Evolutionary conservation across 176 grass and related monocot genomes (phyloP), one percentile per base, ranked within the genome.

Genomic region (Oryza australiensis): DNA sequence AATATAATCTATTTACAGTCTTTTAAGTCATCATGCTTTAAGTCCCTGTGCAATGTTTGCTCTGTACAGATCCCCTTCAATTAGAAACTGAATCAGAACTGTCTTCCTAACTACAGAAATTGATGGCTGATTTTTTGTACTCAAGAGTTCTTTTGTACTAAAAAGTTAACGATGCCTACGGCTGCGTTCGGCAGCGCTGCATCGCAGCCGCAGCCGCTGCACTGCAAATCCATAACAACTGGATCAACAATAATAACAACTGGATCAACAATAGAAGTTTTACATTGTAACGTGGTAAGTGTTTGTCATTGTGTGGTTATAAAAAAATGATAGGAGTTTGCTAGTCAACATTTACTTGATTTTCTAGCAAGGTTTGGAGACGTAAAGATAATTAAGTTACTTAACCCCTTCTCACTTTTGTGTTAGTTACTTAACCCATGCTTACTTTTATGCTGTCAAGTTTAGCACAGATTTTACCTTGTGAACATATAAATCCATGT

Each of bases 21-120:
- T 82, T 26, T 14, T 48, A 73, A 70, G 66, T 28, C 66, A 70
- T 40, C 33, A 70, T 43, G 35, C 23, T 48, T 68, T 70, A 81
- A 1, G 70, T 73, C 23, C 20, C 35, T 66, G 49, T 81, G 77
- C 10, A 76, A 81, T 73, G 38, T 62, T 48, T 29, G 34, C 14
- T 82, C 27, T 59, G 72, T 76, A 70, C 70, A 62, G 26, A 64
- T 37, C 41, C n/a, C 40, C 49, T 60, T 37, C 37, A 69, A 60
- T 16, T 76, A 35, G 4, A 68, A 34, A 51, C 23, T 76, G 55
- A 49, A 46, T 12, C 7, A 71, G 16, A 73, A 64, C 53, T 74
- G 80, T 29, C 11, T 12, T 23, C 60, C 64, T 77, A 77, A 23
- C 41, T 67, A 66, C 27, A 74, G 34, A 20, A 29, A 83, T 62